Evolutionary conservation across 2,329 filamentous ascomycete species (phyloP), one percentile per base, ranked within the genome.

Genomic region (Penicillium sp.): DNA sequence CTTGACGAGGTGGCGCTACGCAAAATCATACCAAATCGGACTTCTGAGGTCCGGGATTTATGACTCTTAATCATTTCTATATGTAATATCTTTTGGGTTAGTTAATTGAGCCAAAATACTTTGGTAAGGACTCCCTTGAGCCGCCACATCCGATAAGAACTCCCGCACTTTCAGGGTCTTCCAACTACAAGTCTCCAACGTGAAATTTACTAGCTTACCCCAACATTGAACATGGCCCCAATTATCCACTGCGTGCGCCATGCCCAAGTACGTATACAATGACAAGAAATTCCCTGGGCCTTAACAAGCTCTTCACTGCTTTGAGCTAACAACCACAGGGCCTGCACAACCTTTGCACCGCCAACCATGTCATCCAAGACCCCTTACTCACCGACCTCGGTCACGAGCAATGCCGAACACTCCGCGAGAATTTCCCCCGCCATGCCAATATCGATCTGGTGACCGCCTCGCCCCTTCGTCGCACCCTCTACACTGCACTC

Each of bases 401-500:
- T 64, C 80, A 87, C 69, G 67, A 84, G 59, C 91, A 97, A 80
- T 95, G 91, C 76, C 77, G 73, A 26, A 71, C 74, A 16, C 85
- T 96, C 38, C 74, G 81, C 64, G 68, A 78, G 30, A 65, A 59
- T 45, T 96, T 95, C 70, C 84, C 88, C 10, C 74, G 83, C 72
- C 87, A 89, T 69, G 76, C 78, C 59, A 74, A 80, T 37, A 77
- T 94, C 67, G 87, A 88, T 5, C 81, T 88, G 63, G 81, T 96
- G 12, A 82, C 91, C 22, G 86, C 90, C 37, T 94, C 90, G 1
- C 91, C 91, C 6, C 81, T 96, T 62, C 86, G 88, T 48, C 85
- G 91, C 59, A 95, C 91, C 2, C 80, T 96, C 43, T 85, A 90
- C 74, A 96, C 91, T 2, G 87, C 88, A 33, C 79, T 91, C 30